phyloP scores from a whole-genome alignment of 2,329 filamentous ascomycete genomes.

The Alternaria sp. region DNA sequence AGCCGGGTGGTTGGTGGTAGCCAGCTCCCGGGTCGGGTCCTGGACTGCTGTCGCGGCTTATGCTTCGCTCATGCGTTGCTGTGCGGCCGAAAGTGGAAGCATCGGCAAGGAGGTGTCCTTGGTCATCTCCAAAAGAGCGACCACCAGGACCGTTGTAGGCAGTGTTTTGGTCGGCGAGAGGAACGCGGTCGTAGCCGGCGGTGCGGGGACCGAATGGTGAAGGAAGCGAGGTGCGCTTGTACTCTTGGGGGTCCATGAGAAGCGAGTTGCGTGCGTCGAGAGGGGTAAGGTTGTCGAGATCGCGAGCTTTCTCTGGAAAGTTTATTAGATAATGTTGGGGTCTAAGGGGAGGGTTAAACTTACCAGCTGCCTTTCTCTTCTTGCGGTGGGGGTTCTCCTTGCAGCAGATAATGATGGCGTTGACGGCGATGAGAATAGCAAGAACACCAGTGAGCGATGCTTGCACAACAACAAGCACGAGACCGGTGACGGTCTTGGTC shows the following conservation, averaged over 20 bases:
- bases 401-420: constrained; percentile 82
- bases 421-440: constrained; percentile 87
- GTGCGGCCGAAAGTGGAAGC: constrained; percentile 45
- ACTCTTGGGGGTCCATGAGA: constrained; percentile 69
- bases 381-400: constrained; percentile 90
- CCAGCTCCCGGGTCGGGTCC: constrained; percentile 40
- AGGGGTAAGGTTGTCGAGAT: constrained; percentile 83
- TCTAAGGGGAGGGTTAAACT: constrained; percentile 49
- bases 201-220: constrained; percentile 40
- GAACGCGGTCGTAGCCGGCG: constrained; percentile 49
- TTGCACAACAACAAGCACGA: constrained; percentile 94
- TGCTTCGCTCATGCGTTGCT: constrained; percentile 32
- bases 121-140: constrained; percentile 36
- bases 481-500: constrained; percentile 90
- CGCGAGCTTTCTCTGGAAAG: constrained; percentile 74
- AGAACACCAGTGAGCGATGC: constrained; percentile 81
- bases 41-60: constrained; percentile 40
- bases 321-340: constrained; percentile 37
- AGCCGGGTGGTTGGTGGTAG: constrained; percentile 30
- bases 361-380: constrained; percentile 89
- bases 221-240: constrained; percentile 50
- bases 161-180: constrained; percentile 47
- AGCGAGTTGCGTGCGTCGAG: constrained; percentile 88
- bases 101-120: constrained; percentile 45
- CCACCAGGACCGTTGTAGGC: constrained; percentile 32